These are phyloP conservation scores for Fusarium gaditjirri DNA, from an alignment of 2,329 filamentous ascomycete genomes.

Conservation along the genomic window DNA sequence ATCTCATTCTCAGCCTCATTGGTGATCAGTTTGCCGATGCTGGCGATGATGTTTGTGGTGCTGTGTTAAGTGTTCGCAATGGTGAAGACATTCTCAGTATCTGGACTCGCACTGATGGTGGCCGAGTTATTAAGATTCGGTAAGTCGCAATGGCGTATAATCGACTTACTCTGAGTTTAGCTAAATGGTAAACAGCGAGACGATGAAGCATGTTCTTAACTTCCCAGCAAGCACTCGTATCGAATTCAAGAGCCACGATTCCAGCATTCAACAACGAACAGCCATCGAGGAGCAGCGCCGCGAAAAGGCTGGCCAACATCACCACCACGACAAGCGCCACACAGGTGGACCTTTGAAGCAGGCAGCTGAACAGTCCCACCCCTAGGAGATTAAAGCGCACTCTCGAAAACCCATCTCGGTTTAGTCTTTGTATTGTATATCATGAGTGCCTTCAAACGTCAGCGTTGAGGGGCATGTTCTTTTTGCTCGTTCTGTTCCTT, in stretches of 20 bases:
- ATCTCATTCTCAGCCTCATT: slow-evolving; percentile 87
- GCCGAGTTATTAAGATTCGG: slow-evolving; percentile 95
- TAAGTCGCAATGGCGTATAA: slow-evolving; percentile 58
- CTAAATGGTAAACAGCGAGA: slow-evolving; percentile 72
- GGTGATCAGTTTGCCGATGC: slow-evolving; percentile 95
- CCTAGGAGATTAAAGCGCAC: slow-evolving; percentile 3
- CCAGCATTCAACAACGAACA: slow-evolving; percentile 90
- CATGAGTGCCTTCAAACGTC: slow-evolving; percentile 23
- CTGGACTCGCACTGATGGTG: slow-evolving; percentile 94
- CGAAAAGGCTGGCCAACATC: slow-evolving; percentile 74
- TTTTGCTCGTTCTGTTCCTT: slow-evolving; percentile 24
- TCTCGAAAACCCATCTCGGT: background rate
- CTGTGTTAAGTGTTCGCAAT: slow-evolving; percentile 91
- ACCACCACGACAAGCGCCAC: slow-evolving; percentile 54
- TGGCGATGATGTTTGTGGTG: slow-evolving; percentile 92
- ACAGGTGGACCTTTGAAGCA: slow-evolving; percentile 47
- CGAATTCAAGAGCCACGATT: slow-evolving; percentile 95
- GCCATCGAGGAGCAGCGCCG: slow-evolving; percentile 92
- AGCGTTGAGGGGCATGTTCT: slow-evolving; percentile 21
- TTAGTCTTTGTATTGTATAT: slow-evolving; percentile 41
- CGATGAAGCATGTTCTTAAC: slow-evolving; percentile 87
- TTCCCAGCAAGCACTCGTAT: slow-evolving; percentile 91
- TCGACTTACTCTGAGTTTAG: background rate
- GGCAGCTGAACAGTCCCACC: slow-evolving; percentile 45
- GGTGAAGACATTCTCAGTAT: slow-evolving; percentile 98